phyloP scores from a whole-genome alignment of 1,139 yeast species.

The Suhomyces coccinellae region DNA sequence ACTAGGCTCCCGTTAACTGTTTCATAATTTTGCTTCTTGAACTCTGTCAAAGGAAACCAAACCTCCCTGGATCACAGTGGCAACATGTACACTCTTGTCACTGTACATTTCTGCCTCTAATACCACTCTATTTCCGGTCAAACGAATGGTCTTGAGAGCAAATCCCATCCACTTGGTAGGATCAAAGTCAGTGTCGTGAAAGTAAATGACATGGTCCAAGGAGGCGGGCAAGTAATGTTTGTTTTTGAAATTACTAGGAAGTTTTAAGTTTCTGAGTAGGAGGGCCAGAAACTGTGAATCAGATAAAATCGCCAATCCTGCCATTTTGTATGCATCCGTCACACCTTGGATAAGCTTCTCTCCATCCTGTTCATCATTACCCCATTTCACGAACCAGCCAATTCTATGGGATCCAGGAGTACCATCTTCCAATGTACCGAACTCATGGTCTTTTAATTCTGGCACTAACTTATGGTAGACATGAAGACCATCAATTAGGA shows the following conservation, averaged over 20 bases:
- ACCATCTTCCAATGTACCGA: slow-evolving; percentile 25
- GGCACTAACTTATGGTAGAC: slow-evolving; percentile 41
- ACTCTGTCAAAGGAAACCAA: slow-evolving; percentile 34
- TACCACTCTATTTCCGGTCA: slow-evolving; percentile 55
- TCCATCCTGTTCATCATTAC: slow-evolving; percentile 25
- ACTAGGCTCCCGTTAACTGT: too few species aligned
- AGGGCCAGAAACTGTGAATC: slow-evolving; percentile 60
- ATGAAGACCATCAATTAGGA: background rate
- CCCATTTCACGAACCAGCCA: slow-evolving; percentile 46
- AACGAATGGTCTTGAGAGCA: slow-evolving; percentile 51
- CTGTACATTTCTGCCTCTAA: slow-evolving; percentile 61
- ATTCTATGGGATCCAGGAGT: slow-evolving; percentile 37
- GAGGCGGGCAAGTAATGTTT: slow-evolving; percentile 50
- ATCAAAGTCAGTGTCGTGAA: slow-evolving; percentile 58
- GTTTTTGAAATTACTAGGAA: slow-evolving; percentile 24
- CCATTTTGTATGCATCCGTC: slow-evolving; percentile 42
- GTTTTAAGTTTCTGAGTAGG: slow-evolving; percentile 30
- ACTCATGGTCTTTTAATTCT: slow-evolving; percentile 32
- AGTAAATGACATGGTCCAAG: slow-evolving; percentile 67
- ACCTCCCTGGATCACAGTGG: slow-evolving; percentile 71
- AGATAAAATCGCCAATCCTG: slow-evolving; percentile 61
- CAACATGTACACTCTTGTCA: slow-evolving; percentile 53
- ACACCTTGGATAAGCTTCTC: slow-evolving; percentile 12
- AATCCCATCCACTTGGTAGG: slow-evolving; percentile 56
- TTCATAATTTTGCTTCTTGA: slow-evolving; percentile 9